Percentiles rank a stretch among this genome's conserved stretches.
Evolutionary conservation across 768 basidiomycete genomes (phyloP).

Genomic region (Clavaria fumosa): DNA sequence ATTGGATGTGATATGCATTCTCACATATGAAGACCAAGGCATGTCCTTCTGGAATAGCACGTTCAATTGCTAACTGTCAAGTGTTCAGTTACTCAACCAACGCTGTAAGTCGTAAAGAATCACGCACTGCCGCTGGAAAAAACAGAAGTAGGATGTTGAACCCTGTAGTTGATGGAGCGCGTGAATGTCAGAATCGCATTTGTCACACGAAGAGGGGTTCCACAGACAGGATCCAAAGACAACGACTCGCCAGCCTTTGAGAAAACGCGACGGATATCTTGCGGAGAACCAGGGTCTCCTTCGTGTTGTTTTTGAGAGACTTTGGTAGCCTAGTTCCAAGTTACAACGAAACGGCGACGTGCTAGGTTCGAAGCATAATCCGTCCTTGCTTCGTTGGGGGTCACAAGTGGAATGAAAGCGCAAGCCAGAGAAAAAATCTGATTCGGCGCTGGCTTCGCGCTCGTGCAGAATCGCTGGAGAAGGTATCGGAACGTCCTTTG

Average conservation of each 20-base stretch:
- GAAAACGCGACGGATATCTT: no score
- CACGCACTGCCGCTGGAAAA: slow-evolving; percentile 52
- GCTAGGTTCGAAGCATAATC: no score
- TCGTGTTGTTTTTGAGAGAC: no score
- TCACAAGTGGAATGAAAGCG: no score
- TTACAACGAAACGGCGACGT: no score
- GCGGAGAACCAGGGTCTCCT: no score
- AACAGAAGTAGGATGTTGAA: slow-evolving; percentile 50
- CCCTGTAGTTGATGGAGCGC: slow-evolving; percentile 28
- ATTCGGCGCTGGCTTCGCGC: no score
- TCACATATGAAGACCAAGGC: slow-evolving; percentile 48
- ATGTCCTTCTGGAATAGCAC: slow-evolving; percentile 31
- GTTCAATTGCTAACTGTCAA: slow-evolving; percentile 39
- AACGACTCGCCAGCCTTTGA: slow-evolving; percentile 44
- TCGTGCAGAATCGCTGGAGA: no score
- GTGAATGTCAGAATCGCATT: neutral
- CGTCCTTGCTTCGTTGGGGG: no score
- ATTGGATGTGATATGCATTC: slow-evolving; percentile 12
- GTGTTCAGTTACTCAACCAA: neutral
- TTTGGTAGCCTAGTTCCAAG: no score
- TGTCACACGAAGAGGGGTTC: neutral
- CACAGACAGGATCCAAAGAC: slow-evolving; percentile 42
- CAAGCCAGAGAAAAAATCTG: no score
- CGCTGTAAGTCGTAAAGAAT: neutral
- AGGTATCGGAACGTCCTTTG: no score